Evolutionary conservation across 345 rosid genomes (phyloP), one percentile per base, ranked within the genome.

Genomic region (Citrus medica): DNA sequence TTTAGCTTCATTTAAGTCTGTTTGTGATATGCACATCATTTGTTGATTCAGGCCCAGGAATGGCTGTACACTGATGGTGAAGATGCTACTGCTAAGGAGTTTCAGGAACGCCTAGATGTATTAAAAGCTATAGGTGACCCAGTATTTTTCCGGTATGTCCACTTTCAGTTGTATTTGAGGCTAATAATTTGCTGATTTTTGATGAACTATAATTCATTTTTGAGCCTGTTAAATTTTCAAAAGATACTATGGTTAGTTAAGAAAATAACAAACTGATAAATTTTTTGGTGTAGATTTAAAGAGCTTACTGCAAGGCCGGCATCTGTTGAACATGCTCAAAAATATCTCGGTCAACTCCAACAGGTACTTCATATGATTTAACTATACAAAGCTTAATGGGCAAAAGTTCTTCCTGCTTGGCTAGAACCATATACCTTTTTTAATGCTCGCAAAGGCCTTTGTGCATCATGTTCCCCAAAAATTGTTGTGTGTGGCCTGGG

Each of bases 51-150:
- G 99, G 98, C 86, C 79, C 98, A 97, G 89, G 98, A 97, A 22
- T 97, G 99, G 99, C 89, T 97, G 53, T 97, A 97, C 77, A 93
- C 89, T 78, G 99, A 97, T 28, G 99, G 98, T 22, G 99, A 92
- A 74, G 98, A 97, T 89, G 97, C 97, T 69, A 84, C 88, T 55
- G 98, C 96, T 35, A 74, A 84, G 24, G 90, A 91, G 90, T 97
- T 92, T 76, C 85, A 90, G 82, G 88, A 89, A 55, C 87, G 80
- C 68, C 87, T 97, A 71, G 93, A 90, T 86, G 87, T 82, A 22
- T 81, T 97, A 79, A 93, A 92, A 86, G 86, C 93, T 56, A 78
- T 84, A 62, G 96, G 98, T 37, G 92, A 90, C 70, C 98, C 98
- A 71, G 83, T 97, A 71, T 88, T 91, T 85, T 92, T 92, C 84